Evolutionary conservation across 1,284 basidiomycete species (phyloP).

Genomic region (Gastroboletus turbinatus): DNA sequence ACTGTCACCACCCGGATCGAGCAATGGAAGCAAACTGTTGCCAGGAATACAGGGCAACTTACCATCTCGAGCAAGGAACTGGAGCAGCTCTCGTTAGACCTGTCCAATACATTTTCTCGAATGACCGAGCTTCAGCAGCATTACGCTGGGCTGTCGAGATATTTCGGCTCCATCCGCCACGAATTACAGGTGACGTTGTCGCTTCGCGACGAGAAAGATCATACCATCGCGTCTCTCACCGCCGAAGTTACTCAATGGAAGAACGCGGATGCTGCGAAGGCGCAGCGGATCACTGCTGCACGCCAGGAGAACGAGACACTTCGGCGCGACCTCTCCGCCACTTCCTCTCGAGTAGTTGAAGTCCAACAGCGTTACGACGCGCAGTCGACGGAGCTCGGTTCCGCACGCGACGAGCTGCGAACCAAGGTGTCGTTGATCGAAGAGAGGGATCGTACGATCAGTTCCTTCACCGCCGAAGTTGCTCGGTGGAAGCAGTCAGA

Average conservation of each 20-base stretch:
- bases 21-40: not conserved
- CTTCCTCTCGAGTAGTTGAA: not conserved
- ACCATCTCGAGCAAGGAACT: constrained; percentile 10
- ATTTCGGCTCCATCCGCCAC: not conserved
- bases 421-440: not conserved
- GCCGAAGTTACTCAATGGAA: not conserved
- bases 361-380: not conserved
- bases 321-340: not conserved
- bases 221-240: not conserved
- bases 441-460: not conserved
- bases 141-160: not conserved
- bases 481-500: not conserved
- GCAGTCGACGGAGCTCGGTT: not conserved
- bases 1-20: constrained; percentile 3
- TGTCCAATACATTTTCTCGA: not conserved
- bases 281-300: not conserved
- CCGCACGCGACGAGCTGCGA: not conserved
- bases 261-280: not conserved
- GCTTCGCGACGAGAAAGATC: constrained; percentile 2
- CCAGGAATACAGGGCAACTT: not conserved
- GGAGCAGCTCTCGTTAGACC: constrained; percentile 6
- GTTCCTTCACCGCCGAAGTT: not conserved
- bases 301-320: not conserved
- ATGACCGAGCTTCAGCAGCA: constrained; percentile 1
- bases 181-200: not conserved